A percentile compares a stretch with the other conserved stretches of the same genome.
Conservation (phyloP, 805 yeast species). For the Jamesozyma gamospora region DNA sequence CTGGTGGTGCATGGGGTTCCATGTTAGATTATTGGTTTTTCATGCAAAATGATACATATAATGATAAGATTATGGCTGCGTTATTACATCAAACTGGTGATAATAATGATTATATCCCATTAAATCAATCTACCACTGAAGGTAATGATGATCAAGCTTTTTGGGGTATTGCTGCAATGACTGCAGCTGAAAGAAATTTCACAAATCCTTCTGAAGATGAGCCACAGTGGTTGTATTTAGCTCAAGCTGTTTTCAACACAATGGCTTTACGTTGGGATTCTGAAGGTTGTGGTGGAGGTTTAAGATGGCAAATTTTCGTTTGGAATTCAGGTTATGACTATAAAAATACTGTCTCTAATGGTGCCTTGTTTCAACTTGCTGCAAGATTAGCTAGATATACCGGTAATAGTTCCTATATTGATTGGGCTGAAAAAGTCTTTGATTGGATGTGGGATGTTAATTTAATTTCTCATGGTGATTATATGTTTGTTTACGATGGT, state of each 20-base stretch:
- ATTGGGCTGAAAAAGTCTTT: conserved; percentile 66
- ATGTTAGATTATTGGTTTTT: conserved; percentile 68
- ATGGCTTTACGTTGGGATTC: conserved; percentile 87
- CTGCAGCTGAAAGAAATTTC: conserved; percentile 84
- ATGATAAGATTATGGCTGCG: conserved; percentile 47
- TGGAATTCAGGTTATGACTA: conserved; percentile 94
- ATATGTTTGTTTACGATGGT: conserved; percentile 52
- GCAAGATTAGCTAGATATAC: conserved; percentile 83
- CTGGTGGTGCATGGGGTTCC: conserved; percentile 92
- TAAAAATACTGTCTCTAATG: conserved; percentile 86
- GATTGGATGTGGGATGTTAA: conserved; percentile 61
- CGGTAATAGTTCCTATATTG: conserved; percentile 59
- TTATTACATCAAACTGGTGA: conserved; percentile 65
- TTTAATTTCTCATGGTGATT: conserved; percentile 35
- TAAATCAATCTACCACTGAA: conserved; percentile 81
- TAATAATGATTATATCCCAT: conserved; percentile 71
- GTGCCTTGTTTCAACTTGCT: conserved; percentile 76
- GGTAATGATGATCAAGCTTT: conserved; percentile 98
- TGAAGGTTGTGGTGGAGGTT: conserved; percentile 68
- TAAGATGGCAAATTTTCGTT: conserved; percentile 91
- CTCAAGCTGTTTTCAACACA: conserved; percentile 84
- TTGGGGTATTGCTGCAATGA: conserved; percentile 92
- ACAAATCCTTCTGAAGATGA: conserved; percentile 47
- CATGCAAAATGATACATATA: conserved; percentile 62
- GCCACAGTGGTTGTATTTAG: conserved; percentile 73